These are phyloP conservation scores for Bigelowiella natans DNA, from an alignment of 78 protist genomes.

Conservation along the genomic window DNA sequence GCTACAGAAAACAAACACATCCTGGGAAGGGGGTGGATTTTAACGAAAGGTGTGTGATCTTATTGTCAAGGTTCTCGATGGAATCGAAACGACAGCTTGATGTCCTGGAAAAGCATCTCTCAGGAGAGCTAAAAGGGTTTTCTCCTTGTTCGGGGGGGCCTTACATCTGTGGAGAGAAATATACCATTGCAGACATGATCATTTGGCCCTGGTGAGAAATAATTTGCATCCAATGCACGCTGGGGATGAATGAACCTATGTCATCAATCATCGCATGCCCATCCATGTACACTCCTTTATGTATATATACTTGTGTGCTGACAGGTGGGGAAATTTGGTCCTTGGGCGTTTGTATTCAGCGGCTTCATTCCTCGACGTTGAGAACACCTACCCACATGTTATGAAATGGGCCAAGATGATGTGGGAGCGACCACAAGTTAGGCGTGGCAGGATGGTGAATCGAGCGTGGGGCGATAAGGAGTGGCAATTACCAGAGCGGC, in stretches of 20 bases:
- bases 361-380: constrained; percentile 1
- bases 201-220: background rate
- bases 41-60: too few species aligned
- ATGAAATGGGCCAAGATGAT: background rate
- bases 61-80: too few species aligned
- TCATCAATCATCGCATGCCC: too few species aligned
- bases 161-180: background rate
- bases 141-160: background rate
- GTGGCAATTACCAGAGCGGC: background rate
- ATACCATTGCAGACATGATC: background rate
- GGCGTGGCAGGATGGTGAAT: background rate
- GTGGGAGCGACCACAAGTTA: background rate
- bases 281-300: too few species aligned
- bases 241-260: too few species aligned
- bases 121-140: background rate
- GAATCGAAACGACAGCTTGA: background rate
- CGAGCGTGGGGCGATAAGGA: background rate
- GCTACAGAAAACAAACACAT: too few species aligned
- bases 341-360: too few species aligned
- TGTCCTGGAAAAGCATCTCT: background rate
- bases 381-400: background rate
- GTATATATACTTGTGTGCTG: too few species aligned
- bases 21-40: too few species aligned
- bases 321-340: too few species aligned
- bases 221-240: too few species aligned